A percentile compares a stretch with the other conserved stretches of the same genome.
phyloP scores from a whole-genome alignment of 1,284 basidiomycete species.

The Sporisorium exsertum region DNA sequence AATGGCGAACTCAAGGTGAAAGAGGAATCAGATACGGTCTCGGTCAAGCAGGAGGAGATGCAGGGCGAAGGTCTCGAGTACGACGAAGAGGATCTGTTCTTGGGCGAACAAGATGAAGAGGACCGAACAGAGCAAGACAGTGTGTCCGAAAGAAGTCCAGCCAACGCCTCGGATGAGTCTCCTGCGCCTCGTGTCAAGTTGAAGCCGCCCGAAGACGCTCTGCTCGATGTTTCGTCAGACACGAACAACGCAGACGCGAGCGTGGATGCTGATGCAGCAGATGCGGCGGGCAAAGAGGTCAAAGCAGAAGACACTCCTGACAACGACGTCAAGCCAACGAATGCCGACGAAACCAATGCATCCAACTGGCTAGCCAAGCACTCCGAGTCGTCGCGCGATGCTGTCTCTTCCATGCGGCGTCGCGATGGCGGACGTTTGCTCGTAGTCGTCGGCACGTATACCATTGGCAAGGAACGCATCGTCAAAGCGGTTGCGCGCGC shows the following conservation, averaged over 20 bases:
- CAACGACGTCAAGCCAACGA: conserved; percentile 9
- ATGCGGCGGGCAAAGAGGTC: neutral
- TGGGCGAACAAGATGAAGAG: conserved; percentile 18
- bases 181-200: conserved; percentile 26
- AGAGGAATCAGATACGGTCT: conserved; percentile 57
- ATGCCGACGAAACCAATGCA: conserved; percentile 10
- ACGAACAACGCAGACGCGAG: conserved; percentile 1
- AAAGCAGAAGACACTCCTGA: conserved; percentile 19
- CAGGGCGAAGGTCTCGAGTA: conserved; percentile 49
- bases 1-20: conserved; percentile 67
- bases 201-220: conserved; percentile 33
- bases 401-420: conserved; percentile 11
- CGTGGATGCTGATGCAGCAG: neutral
- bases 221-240: conserved; percentile 20
- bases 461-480: conserved; percentile 95
- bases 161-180: conserved; percentile 10
- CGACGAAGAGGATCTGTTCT: conserved; percentile 46
- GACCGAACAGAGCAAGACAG: conserved; percentile 29
- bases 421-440: conserved; percentile 71
- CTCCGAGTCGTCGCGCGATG: conserved; percentile 29
- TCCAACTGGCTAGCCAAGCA: conserved; percentile 50
- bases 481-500: conserved; percentile 91
- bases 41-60: conserved; percentile 65
- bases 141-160: conserved; percentile 13
- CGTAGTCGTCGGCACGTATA: conserved; percentile 94